Conservation (phyloP, 2,329 filamentous ascomycete genomes). For the Pseudogymnoascus sp. region DNA sequence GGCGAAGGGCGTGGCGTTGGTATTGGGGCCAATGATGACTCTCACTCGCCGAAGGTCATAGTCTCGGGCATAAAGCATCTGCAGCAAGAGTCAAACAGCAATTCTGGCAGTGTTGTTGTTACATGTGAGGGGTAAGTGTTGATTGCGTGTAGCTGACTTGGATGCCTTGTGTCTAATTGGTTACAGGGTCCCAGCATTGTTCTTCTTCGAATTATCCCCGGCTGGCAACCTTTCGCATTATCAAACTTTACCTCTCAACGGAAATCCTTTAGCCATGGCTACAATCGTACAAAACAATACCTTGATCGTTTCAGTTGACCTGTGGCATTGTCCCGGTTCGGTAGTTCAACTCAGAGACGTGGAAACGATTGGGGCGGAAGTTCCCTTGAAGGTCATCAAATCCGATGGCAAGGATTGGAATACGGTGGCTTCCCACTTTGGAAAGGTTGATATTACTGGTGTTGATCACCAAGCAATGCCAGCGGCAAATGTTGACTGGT, state of each 20-base stretch:
- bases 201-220: constrained; percentile 54
- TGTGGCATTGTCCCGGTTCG: constrained; percentile 45
- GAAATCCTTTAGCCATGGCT: constrained; percentile 47
- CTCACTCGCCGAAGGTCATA: constrained; percentile 28
- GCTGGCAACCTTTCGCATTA: constrained; percentile 45
- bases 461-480: constrained; percentile 23
- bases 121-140: constrained; percentile 51
- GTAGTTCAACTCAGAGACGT: constrained; percentile 33
- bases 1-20: neutral
- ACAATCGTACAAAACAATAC: constrained; percentile 26
- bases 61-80: constrained; percentile 32
- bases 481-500: constrained; percentile 31
- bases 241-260: constrained; percentile 49
- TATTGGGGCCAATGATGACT: constrained; percentile 14
- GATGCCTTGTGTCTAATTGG: constrained; percentile 20
- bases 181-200: constrained; percentile 53
- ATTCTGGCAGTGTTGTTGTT: constrained; percentile 42
- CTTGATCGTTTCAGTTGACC: constrained; percentile 47
- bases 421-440: constrained; percentile 9
- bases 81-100: constrained; percentile 28
- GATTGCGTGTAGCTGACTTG: neutral
- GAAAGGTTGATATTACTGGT: constrained; percentile 15
- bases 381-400: constrained; percentile 3
- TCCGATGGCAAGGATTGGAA: constrained; percentile 15
- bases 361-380: neutral